These are phyloP conservation scores for Colletotrichum gigasporum DNA, from an alignment of 2,329 filamentous ascomycete genomes.

Conservation along the genomic window DNA sequence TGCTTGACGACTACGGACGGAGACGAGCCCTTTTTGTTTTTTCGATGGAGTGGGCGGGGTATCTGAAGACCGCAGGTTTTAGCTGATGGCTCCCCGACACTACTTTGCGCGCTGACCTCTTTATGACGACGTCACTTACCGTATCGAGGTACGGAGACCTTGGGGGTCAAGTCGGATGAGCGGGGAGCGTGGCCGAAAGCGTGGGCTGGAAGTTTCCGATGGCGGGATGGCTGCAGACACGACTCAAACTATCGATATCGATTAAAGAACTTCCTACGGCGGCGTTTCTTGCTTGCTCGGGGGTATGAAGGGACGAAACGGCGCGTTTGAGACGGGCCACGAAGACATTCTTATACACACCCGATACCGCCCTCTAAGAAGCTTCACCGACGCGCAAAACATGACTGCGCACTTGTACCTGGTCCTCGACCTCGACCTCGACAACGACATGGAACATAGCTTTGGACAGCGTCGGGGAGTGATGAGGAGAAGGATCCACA, in stretches of 20 bases:
- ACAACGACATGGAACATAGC: not conserved
- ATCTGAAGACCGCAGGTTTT: slow-evolving; percentile 20
- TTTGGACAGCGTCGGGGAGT: not conserved
- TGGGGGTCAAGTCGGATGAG: slow-evolving; percentile 5
- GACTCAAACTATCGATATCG: slow-evolving; percentile 5
- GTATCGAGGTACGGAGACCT: slow-evolving; percentile 15
- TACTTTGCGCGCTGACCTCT: slow-evolving; percentile 22
- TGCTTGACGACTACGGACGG: not conserved
- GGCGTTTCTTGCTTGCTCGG: not conserved
- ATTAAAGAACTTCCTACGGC: not conserved
- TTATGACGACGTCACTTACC: slow-evolving; percentile 30
- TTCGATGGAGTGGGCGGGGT: slow-evolving; percentile 22
- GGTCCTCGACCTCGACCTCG: slow-evolving; percentile 1
- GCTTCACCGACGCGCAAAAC: not conserved
- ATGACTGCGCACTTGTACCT: not conserved
- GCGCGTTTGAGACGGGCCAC: too few species aligned
- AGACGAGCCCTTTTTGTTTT: slow-evolving; percentile 20
- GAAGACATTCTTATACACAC: slow-evolving; percentile 13
- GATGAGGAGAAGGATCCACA: slow-evolving; percentile 5
- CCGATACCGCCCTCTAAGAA: not conserved
- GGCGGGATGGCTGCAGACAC: slow-evolving; percentile 6
- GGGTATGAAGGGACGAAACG: not conserved
- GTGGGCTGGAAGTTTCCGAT: slow-evolving; percentile 17
- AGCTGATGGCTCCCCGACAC: slow-evolving; percentile 19
- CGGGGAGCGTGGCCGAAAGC: slow-evolving; percentile 22